A percentile compares a stretch with the other conserved stretches of the same genome.
phyloP scores from a whole-genome alignment of 2,329 filamentous ascomycete genomes.

The Ceratocystiopsis brevicomis region DNA sequence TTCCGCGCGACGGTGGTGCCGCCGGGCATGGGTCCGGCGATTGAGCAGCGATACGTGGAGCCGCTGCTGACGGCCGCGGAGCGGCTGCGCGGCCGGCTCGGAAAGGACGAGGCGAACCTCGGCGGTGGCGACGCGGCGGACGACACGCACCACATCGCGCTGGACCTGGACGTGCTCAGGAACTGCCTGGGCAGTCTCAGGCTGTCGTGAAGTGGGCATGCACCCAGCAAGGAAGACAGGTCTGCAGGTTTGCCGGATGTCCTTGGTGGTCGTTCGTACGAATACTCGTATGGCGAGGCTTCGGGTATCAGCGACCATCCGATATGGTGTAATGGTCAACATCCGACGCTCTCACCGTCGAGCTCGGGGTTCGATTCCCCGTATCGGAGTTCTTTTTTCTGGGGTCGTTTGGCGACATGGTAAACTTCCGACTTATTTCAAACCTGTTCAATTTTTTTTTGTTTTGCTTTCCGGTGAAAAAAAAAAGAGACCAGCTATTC shows the following conservation, averaged over 20 bases:
- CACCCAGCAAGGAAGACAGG: too few species aligned
- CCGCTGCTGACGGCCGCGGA: conserved; percentile 26
- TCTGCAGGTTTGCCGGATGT: too few species aligned
- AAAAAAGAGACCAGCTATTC: too few species aligned
- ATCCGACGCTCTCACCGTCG: conserved; percentile 10
- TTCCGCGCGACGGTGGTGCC: conserved; percentile 30
- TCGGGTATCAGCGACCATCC: not conserved
- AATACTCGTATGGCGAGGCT: too few species aligned
- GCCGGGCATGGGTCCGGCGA: conserved; percentile 33
- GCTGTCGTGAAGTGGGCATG: conserved; percentile 2
- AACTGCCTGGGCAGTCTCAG: conserved; percentile 6
- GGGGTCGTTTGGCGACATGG: not conserved
- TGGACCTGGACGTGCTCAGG: conserved; percentile 7
- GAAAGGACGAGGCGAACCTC: not conserved
- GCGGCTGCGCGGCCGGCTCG: conserved; percentile 3
- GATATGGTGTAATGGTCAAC: conserved; percentile 10
- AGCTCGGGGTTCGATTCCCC: conserved; percentile 10
- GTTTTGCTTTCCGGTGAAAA: too few species aligned
- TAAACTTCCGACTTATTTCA: too few species aligned
- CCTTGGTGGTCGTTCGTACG: too few species aligned
- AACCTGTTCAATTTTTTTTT: too few species aligned
- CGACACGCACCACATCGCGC: not conserved
- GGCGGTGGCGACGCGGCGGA: not conserved
- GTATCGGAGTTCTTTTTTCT: conserved; percentile 7
- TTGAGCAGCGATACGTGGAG: conserved; percentile 38